Percentiles rank a stretch among this genome's conserved stretches.
Conservation (phyloP, 805 yeast genomes). For the Scheffersomyces coipomensis region DNA sequence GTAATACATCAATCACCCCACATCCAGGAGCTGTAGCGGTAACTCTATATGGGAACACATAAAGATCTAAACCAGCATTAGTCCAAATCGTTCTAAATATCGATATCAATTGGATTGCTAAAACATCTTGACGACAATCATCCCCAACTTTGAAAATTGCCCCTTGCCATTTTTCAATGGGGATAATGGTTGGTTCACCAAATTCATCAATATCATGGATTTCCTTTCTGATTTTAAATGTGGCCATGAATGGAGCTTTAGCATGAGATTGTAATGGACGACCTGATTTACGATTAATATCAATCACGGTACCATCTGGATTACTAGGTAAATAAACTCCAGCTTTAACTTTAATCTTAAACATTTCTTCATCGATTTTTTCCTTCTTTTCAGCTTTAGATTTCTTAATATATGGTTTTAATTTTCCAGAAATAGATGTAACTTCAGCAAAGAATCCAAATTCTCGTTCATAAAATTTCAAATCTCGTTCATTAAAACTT, state of each 20-base stretch:
- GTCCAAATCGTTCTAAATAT: conserved; percentile 91
- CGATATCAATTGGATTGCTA: conserved; percentile 88
- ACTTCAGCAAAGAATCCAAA: conserved; percentile 88
- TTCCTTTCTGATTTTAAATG: conserved; percentile 76
- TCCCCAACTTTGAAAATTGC: conserved; percentile 99
- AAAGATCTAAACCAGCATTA: conserved; percentile 83
- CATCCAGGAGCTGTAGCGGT: conserved; percentile 99
- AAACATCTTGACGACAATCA: conserved; percentile 96
- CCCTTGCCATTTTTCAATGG: conserved; percentile 77
- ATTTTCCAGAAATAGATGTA: conserved; percentile 89
- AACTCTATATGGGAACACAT: conserved; percentile 89
- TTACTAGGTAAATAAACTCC: conserved; percentile 94
- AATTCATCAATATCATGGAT: conserved; percentile 42
- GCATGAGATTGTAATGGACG: conserved; percentile 97
- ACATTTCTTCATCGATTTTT: conserved; percentile 96
- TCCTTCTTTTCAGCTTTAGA: conserved; percentile 94
- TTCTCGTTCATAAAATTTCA: conserved; percentile 72
- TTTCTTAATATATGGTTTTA: conserved; percentile 91
- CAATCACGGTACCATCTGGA: conserved; percentile 93
- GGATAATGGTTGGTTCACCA: conserved; percentile 28
- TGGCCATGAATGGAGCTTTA: conserved; percentile 97
- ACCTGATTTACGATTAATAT: conserved; percentile 89
- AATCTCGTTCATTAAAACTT: conserved; percentile 60
- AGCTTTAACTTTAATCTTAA: conserved; percentile 26
- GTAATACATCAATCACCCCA: conserved; percentile 97